phyloP scores from a whole-genome alignment of 805 yeast species.

The Schwanniomyces polymorphus region DNA sequence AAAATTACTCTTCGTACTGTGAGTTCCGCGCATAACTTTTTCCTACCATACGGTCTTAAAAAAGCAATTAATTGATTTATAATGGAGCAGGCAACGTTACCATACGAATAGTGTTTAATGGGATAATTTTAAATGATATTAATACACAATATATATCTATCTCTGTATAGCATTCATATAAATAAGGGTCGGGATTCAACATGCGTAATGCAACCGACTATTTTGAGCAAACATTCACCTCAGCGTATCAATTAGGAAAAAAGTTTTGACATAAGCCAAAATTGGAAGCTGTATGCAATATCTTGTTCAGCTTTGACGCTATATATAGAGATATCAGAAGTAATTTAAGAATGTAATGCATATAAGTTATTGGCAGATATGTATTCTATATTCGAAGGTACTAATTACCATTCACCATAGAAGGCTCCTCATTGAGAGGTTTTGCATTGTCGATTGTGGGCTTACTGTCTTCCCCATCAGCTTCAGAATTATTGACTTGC shows the following conservation, averaged over 20 bases:
- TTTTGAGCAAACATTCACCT: neutral
- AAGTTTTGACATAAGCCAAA: no score
- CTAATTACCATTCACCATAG: neutral
- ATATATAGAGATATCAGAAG: no score
- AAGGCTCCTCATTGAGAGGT: neutral
- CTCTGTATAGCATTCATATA: neutral
- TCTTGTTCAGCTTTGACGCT: no score
- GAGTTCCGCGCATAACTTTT: neutral
- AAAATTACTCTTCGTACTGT: conserved; percentile 2
- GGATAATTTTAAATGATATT: neutral
- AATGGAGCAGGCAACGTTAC: neutral
- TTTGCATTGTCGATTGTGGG: neutral
- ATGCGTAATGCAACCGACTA: neutral
- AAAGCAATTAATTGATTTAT: neutral
- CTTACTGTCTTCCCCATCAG: neutral
- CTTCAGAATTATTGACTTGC: neutral
- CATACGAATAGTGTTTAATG: neutral
- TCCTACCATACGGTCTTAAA: neutral
- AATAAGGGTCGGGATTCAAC: neutral
- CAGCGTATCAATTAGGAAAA: no score
- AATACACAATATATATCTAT: neutral
- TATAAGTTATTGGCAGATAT: no score
- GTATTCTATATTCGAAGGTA: no score
- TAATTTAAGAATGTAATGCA: no score
- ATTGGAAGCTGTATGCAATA: no score